A percentile compares a stretch with the other conserved stretches of the same genome.
These are phyloP conservation scores for Umbelopsis sp. DNA, from an alignment of 371 early-diverging fungal genomes.

Conservation along the genomic window DNA sequence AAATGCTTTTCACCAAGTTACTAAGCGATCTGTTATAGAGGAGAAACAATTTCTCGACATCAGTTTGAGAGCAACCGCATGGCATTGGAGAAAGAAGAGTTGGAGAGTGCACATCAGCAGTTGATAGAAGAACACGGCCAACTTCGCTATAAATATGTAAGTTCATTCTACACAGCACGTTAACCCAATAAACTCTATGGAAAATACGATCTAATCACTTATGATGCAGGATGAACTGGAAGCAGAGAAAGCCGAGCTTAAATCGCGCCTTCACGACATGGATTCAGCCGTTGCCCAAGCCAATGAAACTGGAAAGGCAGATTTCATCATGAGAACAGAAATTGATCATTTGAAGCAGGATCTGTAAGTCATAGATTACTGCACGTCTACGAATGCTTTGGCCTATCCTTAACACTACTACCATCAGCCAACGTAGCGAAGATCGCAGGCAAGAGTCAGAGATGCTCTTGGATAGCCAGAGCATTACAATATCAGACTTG, in stretches of 20 bases:
- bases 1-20: no score
- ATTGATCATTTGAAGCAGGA: conserved; percentile 85
- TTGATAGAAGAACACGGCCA: conserved; percentile 61
- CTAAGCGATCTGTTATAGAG: background rate
- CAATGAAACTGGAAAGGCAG: conserved; percentile 79
- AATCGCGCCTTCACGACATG: conserved; percentile 69
- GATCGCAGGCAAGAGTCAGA: conserved; percentile 76
- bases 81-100: conserved; percentile 56
- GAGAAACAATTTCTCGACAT: conserved; percentile 5
- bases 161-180: background rate
- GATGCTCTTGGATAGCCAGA: conserved; percentile 61
- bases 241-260: conserved; percentile 66
- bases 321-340: conserved; percentile 84
- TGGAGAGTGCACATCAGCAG: conserved; percentile 58
- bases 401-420: background rate
- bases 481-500: conserved; percentile 64
- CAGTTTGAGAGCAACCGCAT: conserved; percentile 23
- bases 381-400: background rate
- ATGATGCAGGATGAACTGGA: conserved; percentile 65
- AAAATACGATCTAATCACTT: background rate
- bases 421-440: conserved; percentile 74
- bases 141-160: conserved; percentile 65
- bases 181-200: background rate
- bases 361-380: conserved; percentile 56
- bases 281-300: conserved; percentile 71